A percentile compares a stretch with the other conserved stretches of the same genome.
Conservation (phyloP, 169 alveolate species). For the Babesia bigemina region DNA sequence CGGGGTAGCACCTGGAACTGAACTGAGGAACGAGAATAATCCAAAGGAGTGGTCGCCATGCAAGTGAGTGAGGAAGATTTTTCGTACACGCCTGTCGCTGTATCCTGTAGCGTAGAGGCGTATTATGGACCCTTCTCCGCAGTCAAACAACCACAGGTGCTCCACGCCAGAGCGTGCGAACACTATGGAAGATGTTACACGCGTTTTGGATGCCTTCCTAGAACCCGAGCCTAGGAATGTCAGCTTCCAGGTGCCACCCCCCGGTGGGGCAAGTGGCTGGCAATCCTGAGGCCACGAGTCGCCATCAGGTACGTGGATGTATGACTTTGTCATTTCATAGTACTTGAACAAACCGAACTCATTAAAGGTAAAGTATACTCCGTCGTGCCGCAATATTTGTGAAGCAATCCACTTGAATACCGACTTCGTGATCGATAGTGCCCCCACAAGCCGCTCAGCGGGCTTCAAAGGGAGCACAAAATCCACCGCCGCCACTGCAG, state of each 20-base stretch:
- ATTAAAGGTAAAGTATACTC: neutral
- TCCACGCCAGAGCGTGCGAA: conserved; percentile 57
- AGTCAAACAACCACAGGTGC: conserved; percentile 74
- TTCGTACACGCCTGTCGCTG: conserved; percentile 49
- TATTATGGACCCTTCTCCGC: conserved; percentile 75
- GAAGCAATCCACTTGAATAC: neutral
- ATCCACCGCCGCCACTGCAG: neutral
- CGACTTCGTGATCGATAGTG: neutral
- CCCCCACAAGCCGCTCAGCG: neutral
- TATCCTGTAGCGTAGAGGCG: conserved; percentile 58
- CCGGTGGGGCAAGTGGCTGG: conserved; percentile 13
- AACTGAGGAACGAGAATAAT: conserved; percentile 67
- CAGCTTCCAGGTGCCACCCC: conserved; percentile 64
- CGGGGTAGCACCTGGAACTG: conserved; percentile 3
- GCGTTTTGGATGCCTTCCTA: conserved; percentile 69
- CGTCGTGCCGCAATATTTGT: neutral
- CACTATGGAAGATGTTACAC: conserved; percentile 75
- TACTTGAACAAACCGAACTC: conserved; percentile 13
- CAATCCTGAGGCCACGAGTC: conserved; percentile 1
- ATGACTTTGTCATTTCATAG: conserved; percentile 30
- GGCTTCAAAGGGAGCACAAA: conserved; percentile 12
- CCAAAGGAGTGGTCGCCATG: conserved; percentile 88
- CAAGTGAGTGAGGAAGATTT: conserved; percentile 80
- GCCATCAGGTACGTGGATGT: conserved; percentile 4
- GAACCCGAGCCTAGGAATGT: conserved; percentile 80